phyloP scores from a whole-genome alignment of 306 rosid species.

The Trichosanthes truncata region DNA sequence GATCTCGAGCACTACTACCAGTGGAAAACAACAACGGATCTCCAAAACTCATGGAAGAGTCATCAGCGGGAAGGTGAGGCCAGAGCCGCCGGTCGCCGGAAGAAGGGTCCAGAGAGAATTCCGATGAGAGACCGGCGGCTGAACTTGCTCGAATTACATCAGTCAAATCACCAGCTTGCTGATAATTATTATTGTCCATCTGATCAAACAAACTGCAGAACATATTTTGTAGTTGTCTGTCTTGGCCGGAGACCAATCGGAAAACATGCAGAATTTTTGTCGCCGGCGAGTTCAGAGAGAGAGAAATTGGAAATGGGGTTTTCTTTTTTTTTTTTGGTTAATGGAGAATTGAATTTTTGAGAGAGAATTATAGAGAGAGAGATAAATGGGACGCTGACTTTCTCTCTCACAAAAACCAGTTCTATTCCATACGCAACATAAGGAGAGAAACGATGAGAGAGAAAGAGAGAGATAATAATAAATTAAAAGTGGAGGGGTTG shows the following conservation, averaged over 20 bases:
- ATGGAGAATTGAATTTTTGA: neutral
- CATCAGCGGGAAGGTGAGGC: neutral
- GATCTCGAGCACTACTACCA: conserved; percentile 41
- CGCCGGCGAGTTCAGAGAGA: neutral
- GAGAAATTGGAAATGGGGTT: neutral
- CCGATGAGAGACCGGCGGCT: neutral
- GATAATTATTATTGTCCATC: conserved; percentile 46
- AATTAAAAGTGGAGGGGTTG: neutral
- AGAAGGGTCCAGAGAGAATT: neutral
- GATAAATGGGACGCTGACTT: conserved; percentile 2
- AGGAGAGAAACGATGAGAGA: neutral
- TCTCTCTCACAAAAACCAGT: neutral
- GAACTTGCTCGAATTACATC: conserved; percentile 51
- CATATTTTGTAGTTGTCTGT: conserved; percentile 16
- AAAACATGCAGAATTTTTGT: neutral
- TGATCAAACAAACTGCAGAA: conserved; percentile 34
- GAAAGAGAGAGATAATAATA: neutral
- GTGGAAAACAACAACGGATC: conserved; percentile 50
- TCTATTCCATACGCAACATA: neutral
- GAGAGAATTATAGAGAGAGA: too few relatives aligned
- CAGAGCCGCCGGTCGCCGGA: neutral
- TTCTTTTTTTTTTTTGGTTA: too few relatives aligned
- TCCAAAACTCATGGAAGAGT: conserved; percentile 47
- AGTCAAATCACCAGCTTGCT: conserved; percentile 67
- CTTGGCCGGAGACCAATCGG: neutral